Percentiles rank a stretch among this genome's conserved stretches.
Conservation (phyloP, 208 protist genomes). For the Leptomonas seymouri region DNA sequence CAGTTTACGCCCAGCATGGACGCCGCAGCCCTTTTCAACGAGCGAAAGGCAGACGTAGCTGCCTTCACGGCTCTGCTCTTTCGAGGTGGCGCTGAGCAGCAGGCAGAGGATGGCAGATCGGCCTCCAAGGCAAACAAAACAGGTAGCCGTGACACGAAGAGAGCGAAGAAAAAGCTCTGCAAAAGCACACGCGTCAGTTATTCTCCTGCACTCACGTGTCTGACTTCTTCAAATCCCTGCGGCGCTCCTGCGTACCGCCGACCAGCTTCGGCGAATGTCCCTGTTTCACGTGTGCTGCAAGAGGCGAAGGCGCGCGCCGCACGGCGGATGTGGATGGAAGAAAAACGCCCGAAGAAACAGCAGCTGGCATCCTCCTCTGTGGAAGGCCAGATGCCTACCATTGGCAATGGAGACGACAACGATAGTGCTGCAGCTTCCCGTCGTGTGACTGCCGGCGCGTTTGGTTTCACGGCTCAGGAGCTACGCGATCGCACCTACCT, state of each 20-base stretch:
- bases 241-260: slow-evolving; percentile 49
- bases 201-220: background rate
- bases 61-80: slow-evolving; percentile 46
- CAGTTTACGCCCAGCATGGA: slow-evolving; percentile 34
- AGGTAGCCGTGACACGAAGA: background rate
- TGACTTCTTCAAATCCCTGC: background rate
- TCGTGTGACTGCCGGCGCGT: background rate
- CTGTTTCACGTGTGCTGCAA: slow-evolving; percentile 48
- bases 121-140: background rate
- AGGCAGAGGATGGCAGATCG: background rate
- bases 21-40: slow-evolving; percentile 40
- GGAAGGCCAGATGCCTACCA: background rate
- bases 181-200: no score
- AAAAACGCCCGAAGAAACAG: background rate
- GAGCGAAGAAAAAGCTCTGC: background rate
- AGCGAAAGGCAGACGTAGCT: slow-evolving; percentile 40
- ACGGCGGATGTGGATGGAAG: background rate
- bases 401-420: background rate
- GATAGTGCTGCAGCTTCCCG: background rate
- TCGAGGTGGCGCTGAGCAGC: background rate
- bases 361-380: no score
- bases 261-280: slow-evolving; percentile 69
- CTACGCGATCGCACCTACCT: slow-evolving; percentile 34
- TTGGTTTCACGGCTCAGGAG: slow-evolving; percentile 31
- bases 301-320: slow-evolving; percentile 27